phyloP scores from a whole-genome alignment of 2,329 filamentous ascomycete species.

The Colletotrichum truncatum region DNA sequence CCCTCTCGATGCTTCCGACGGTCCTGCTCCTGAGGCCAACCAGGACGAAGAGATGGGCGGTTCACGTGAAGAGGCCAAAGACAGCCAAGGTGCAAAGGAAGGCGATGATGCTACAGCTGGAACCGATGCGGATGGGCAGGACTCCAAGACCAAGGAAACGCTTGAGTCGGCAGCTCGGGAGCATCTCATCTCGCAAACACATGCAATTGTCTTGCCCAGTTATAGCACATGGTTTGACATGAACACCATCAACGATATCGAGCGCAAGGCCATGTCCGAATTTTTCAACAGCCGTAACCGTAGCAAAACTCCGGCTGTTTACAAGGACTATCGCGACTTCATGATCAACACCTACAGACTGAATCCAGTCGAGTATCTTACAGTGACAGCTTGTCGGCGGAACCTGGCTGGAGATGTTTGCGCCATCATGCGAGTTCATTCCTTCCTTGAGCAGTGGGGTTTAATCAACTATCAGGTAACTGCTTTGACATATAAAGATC shows the following conservation, averaged over 20 bases:
- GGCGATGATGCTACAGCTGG: constrained; percentile 56
- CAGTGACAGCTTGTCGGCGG: constrained; percentile 92
- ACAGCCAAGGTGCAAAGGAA: constrained; percentile 50
- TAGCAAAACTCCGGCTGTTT: constrained; percentile 96
- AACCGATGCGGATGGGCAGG: constrained; percentile 59
- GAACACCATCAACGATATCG: constrained; percentile 88
- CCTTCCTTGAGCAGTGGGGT: constrained; percentile 98
- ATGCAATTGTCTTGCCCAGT: constrained; percentile 94
- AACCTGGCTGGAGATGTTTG: constrained; percentile 98
- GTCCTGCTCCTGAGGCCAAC: constrained; percentile 68
- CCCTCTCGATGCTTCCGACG: constrained; percentile 74
- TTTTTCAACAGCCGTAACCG: constrained; percentile 99
- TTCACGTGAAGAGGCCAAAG: constrained; percentile 58
- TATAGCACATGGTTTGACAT: constrained; percentile 99
- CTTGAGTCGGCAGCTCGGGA: constrained; percentile 89
- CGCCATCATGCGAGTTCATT: constrained; percentile 98
- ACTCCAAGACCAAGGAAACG: constrained; percentile 78
- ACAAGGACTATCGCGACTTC: constrained; percentile 99
- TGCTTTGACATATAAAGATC: background rate
- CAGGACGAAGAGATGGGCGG: constrained; percentile 88
- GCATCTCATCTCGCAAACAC: constrained; percentile 91
- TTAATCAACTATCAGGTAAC: constrained; percentile 97
- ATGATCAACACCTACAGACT: constrained; percentile 99
- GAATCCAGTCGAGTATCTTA: constrained; percentile 95
- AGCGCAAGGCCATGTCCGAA: constrained; percentile 93